Evolutionary conservation across 192 early-diverging fungal species (phyloP).

Genomic region (Backusella sp.): DNA sequence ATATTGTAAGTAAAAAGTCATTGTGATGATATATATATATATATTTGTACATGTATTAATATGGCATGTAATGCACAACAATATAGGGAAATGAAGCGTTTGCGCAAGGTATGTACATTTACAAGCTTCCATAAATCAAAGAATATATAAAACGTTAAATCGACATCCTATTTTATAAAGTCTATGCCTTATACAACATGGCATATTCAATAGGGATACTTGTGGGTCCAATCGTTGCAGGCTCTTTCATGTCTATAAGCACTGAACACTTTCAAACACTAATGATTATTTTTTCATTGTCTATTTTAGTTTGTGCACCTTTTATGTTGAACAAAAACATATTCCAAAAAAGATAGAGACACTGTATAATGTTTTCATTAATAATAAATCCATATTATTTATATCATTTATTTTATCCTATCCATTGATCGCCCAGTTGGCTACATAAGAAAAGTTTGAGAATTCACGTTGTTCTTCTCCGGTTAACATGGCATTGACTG

Average conservation of each 20-base stretch:
- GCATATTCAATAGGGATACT: not conserved
- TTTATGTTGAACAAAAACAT: not conserved
- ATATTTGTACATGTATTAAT: not conserved
- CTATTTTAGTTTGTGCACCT: not conserved
- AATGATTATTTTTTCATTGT: not conserved
- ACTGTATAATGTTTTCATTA: not conserved
- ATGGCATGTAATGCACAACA: not conserved
- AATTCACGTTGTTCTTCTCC: slow-evolving; percentile 88
- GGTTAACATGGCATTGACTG: slow-evolving; percentile 79
- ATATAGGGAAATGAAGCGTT: not conserved
- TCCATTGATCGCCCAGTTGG: slow-evolving; percentile 66
- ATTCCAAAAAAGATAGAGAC: not conserved
- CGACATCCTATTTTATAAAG: not conserved
- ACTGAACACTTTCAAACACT: not conserved
- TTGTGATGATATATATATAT: not conserved
- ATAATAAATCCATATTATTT: not conserved
- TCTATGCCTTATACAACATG: not conserved
- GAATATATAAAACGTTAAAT: not conserved
- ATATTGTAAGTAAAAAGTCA: slow-evolving; percentile 47
- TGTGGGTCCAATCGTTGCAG: not conserved
- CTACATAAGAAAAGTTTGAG: slow-evolving; percentile 82
- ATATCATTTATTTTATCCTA: not conserved
- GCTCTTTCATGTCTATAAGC: not conserved
- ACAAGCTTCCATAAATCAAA: not conserved
- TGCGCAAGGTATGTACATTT: slow-evolving; percentile 3